Conservation (phyloP, 129 eudicot species). For the Gnaphalium uliginosum region DNA sequence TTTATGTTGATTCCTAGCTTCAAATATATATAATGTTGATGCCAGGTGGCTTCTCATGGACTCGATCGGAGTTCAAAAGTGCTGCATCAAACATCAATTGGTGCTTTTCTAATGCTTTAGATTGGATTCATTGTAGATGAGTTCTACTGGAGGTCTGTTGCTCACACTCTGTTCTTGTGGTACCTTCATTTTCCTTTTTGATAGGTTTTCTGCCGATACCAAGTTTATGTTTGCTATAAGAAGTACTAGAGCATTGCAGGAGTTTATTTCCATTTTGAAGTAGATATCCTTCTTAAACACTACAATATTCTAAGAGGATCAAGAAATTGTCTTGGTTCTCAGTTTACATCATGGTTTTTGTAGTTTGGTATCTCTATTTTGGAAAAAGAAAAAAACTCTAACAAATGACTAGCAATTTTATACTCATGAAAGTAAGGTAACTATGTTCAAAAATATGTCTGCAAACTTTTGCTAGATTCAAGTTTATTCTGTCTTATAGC, state of each 20-base stretch:
- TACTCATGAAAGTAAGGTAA: no score
- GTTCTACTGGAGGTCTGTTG: slow-evolving; percentile 36
- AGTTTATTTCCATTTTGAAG: no score
- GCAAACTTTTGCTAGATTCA: no score
- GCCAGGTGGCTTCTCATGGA: slow-evolving; percentile 98
- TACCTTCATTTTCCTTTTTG: slow-evolving; percentile 7
- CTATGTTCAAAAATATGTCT: no score
- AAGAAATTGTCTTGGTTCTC: no score
- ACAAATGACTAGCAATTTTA: no score
- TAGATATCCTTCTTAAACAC: no score
- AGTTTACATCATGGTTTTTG: no score
- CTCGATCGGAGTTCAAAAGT: slow-evolving; percentile 93
- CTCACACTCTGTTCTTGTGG: slow-evolving; percentile 10
- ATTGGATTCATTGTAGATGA: slow-evolving; percentile 25
- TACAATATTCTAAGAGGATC: no score
- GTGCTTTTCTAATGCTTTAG: slow-evolving; percentile 78
- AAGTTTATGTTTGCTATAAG: slow-evolving; percentile 6
- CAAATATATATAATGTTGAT: slow-evolving; percentile 4
- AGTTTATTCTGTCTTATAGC: background rate
- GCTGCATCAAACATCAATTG: slow-evolving; percentile 83
- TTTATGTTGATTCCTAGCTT: background rate
- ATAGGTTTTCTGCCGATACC: background rate
- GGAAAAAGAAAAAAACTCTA: no score
- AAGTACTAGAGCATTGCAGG: background rate
- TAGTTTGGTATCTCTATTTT: no score